Base-by-base conservation (phyloP, 306 rosid genomes). In the Dalbergia cochinchinensis region DNA sequence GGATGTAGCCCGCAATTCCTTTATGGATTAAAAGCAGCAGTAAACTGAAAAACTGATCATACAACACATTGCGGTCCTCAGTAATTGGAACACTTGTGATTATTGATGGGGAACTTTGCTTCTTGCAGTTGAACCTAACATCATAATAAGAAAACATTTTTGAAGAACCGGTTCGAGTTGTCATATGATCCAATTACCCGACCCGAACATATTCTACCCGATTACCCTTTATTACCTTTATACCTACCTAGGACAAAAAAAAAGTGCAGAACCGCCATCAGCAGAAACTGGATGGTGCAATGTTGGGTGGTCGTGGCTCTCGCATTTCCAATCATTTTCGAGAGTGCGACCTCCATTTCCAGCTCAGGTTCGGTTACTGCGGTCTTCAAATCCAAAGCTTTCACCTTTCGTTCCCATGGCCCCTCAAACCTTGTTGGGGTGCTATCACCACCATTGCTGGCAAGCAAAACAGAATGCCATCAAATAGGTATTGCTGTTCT, bases 241-340 rank as follows among this genome's bases (percentile, higher is more conserved):
- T 22, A 22, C 41, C 41, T 8, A 44, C 60, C 39, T 60, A 20
- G 11, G 50, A 50, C 26, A 15, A 8, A 11, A 58, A 11, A 58
- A 53, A 58, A 18, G 13, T 35, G 5, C 6, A 72, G 41, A 68
- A 50, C 44, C 45, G 68, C 20, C 69, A 63, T 7, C 34, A 41
- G 53, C 39, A 65, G 16, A 78, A 18, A 9, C 41, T 70, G 13
- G 82, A 82, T 18, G 74, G 68, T 65, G 80, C 78, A 61, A 81
- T 85, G 88, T 61, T 85, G 39, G 64, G 74, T 34, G 54, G 76
- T 8, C 58, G 80, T 75, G 82, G 88, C 16, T 79, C 54, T 84
- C 96, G 89, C 59, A 70, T 88, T 57, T 87, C 92, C 37, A 76
- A 65, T 48, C 96, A 85, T 73, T 86, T 90, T 11, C 86, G 90